phyloP scores from a whole-genome alignment of 768 basidiomycete species.

The Suillus tomentosus region DNA sequence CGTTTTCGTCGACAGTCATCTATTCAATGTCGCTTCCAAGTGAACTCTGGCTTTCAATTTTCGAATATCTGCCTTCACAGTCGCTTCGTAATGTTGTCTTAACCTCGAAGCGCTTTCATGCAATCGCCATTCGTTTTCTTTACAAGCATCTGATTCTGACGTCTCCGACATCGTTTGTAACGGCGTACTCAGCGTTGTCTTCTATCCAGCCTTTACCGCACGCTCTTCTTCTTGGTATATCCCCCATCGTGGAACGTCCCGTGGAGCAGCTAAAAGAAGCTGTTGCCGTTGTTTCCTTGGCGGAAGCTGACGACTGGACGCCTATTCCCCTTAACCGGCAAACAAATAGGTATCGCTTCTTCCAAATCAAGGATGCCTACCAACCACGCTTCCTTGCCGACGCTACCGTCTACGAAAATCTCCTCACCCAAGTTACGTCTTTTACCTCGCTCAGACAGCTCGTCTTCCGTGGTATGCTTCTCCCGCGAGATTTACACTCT shows the following conservation, averaged over 20 bases:
- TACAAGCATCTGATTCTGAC: constrained; percentile 35
- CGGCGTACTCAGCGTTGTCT: neutral
- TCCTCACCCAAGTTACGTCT: constrained; percentile 21
- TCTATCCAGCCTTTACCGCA: constrained; percentile 16
- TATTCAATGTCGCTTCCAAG: constrained; percentile 27
- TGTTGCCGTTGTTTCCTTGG: constrained; percentile 21
- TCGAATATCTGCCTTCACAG: constrained; percentile 32
- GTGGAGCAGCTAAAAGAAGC: constrained; percentile 33
- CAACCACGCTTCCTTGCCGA: constrained; percentile 30
- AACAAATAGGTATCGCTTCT: constrained; percentile 11
- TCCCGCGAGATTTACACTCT: constrained; percentile 37
- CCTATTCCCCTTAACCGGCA: constrained; percentile 13
- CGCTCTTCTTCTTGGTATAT: constrained; percentile 22
- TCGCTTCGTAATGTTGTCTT: constrained; percentile 36
- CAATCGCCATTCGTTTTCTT: constrained; percentile 24
- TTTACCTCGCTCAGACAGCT: constrained; percentile 42
- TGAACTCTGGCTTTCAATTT: constrained; percentile 42
- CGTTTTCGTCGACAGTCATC: neutral
- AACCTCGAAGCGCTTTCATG: constrained; percentile 33
- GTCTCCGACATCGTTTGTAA: constrained; percentile 27
- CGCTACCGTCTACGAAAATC: constrained; percentile 25
- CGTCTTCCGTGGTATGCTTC: constrained; percentile 37
- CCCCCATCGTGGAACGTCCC: constrained; percentile 21
- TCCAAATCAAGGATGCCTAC: constrained; percentile 18
- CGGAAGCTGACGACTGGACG: constrained; percentile 19